Evolutionary conservation across 805 yeast species (phyloP).

Genomic region (Lachancea nothofagi): DNA sequence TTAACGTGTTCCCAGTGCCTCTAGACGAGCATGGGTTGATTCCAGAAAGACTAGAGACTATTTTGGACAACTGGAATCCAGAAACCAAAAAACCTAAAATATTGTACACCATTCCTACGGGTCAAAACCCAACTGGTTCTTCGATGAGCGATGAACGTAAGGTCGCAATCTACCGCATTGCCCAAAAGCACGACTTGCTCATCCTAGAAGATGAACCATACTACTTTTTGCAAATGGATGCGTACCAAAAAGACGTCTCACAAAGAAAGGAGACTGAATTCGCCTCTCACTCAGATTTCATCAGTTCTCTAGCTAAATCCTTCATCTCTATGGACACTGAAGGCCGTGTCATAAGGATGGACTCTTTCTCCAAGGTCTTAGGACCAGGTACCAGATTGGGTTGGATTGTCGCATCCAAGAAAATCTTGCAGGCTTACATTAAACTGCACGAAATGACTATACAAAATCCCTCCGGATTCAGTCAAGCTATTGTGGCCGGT

Average conservation of each 20-base stretch:
- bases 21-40: slow-evolving; percentile 76
- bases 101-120: slow-evolving; percentile 88
- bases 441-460: slow-evolving; percentile 76
- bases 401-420: slow-evolving; percentile 75
- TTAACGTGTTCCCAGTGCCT: slow-evolving; percentile 62
- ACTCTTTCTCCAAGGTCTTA: slow-evolving; percentile 83
- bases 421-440: slow-evolving; percentile 56
- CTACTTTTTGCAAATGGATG: slow-evolving; percentile 91
- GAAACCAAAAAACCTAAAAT: slow-evolving; percentile 68
- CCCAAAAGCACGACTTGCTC: slow-evolving; percentile 78
- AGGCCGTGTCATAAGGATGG: slow-evolving; percentile 86
- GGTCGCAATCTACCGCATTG: slow-evolving; percentile 63
- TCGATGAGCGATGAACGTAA: slow-evolving; percentile 76
- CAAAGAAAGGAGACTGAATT: slow-evolving; percentile 30
- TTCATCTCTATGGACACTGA: slow-evolving; percentile 72
- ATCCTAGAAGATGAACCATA: slow-evolving; percentile 96
- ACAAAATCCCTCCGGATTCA: slow-evolving; percentile 77
- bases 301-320: slow-evolving; percentile 65
- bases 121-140: slow-evolving; percentile 97
- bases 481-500: slow-evolving; percentile 66
- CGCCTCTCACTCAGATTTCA: slow-evolving; percentile 55
- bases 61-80: slow-evolving; percentile 66
- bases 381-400: slow-evolving; percentile 91
- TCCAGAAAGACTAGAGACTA: slow-evolving; percentile 59
- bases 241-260: slow-evolving; percentile 47